Conservation (phyloP, 257 asterid genomes). For the Solanum sitiens region DNA sequence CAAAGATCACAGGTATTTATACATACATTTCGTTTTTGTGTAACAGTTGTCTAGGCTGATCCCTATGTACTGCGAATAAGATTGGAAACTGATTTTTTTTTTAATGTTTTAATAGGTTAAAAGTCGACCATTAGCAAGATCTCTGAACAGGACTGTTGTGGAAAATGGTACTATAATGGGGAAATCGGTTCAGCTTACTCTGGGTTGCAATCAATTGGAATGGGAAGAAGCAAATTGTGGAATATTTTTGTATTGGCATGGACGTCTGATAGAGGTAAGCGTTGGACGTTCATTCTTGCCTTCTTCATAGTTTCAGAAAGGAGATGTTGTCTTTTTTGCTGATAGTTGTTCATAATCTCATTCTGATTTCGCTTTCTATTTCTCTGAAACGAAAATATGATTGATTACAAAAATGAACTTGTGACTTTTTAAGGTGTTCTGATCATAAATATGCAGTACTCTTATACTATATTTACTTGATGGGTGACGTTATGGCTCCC, state of each 20-base stretch:
- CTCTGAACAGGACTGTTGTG: constrained; percentile 46
- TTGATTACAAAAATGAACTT: background rate
- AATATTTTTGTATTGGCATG: constrained; percentile 77
- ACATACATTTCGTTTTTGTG: background rate
- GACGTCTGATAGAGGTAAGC: constrained; percentile 75
- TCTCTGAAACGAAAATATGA: background rate
- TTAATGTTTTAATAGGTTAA: constrained; percentile 31
- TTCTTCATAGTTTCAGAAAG: background rate
- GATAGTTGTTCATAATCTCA: background rate
- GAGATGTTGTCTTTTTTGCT: background rate
- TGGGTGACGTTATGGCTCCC: background rate
- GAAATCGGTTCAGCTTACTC: constrained; percentile 42
- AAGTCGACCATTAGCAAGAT: constrained; percentile 60
- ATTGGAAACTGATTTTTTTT: background rate
- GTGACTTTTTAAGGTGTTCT: background rate
- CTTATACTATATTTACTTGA: background rate
- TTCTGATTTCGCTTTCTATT: background rate
- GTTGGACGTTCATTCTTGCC: background rate
- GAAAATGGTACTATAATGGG: constrained; percentile 39
- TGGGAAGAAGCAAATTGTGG: constrained; percentile 82
- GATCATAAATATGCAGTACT: background rate
- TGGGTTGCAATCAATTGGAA: constrained; percentile 63
- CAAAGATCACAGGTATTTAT: constrained; percentile 57
- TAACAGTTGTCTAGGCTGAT: background rate
- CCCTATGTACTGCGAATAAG: background rate